Conservation (phyloP, 371 early-diverging fungal genomes). For the Syncephalis fuscata region DNA sequence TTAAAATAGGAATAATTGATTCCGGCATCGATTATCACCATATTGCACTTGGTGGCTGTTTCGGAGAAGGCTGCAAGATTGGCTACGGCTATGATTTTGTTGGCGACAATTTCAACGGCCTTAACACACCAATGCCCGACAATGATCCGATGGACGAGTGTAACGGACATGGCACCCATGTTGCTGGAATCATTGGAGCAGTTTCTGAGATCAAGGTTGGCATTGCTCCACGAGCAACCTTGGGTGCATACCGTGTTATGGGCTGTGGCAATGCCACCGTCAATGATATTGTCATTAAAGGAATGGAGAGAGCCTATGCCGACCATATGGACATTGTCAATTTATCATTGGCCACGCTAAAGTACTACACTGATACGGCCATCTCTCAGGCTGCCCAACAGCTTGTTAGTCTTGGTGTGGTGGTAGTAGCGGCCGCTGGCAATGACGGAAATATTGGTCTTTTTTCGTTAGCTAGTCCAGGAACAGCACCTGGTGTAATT, state of each 20-base stretch:
- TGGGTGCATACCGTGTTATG: slow-evolving; percentile 41
- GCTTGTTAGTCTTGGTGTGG: slow-evolving; percentile 19
- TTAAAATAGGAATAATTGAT: slow-evolving; percentile 42
- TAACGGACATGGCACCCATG: slow-evolving; percentile 37
- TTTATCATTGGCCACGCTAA: slow-evolving; percentile 43
- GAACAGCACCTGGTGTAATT: slow-evolving; percentile 32
- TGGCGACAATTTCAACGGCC: slow-evolving; percentile 12
- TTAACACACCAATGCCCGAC: slow-evolving; percentile 17
- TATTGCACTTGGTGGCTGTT: slow-evolving; percentile 31
- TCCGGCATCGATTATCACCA: slow-evolving; percentile 31
- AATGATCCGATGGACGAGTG: slow-evolving; percentile 30
- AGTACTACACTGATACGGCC: slow-evolving; percentile 22
- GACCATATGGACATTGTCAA: slow-evolving; percentile 46
- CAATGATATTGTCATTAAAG: slow-evolving; percentile 39
- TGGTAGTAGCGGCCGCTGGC: slow-evolving; percentile 39
- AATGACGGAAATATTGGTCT: slow-evolving; percentile 54
- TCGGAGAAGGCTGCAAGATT: slow-evolving; percentile 19
- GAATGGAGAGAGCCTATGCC: slow-evolving; percentile 32
- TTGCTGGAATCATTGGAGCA: slow-evolving; percentile 36
- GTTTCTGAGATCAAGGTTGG: slow-evolving; percentile 22
- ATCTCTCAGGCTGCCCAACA: slow-evolving; percentile 17
- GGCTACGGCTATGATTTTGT: slow-evolving; percentile 24
- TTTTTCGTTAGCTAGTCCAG: slow-evolving; percentile 37
- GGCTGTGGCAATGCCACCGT: slow-evolving; percentile 31
- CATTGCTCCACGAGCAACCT: slow-evolving; percentile 37